Base-by-base conservation (phyloP, 129 eudicot species). In the Pittosporum tobira region DNA sequence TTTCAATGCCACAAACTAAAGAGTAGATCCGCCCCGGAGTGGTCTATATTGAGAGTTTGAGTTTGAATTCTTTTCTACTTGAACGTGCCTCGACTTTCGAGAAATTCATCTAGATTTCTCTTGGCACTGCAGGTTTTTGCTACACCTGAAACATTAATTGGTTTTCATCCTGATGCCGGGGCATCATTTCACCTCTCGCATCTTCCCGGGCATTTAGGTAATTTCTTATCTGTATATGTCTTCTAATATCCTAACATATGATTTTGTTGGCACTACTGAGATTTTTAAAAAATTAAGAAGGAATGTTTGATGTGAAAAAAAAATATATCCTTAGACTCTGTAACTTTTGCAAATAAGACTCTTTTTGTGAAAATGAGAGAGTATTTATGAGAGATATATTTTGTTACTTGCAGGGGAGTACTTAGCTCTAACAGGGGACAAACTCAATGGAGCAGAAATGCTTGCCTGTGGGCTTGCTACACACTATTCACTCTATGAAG, bases 91-190 rank as follows among this genome's bases (percentile, higher is more conserved):
- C 27, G 8, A 20, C 48, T n/a, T 37, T 29, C 13, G 24, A n/a
- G 49, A 25, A 27, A 47, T 24, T 42, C 46, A 49, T 28, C 58
- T 69, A 5, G 16, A 10, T 37, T 52, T 49, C 4, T 64, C 38
- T 26, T 43, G 2, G 15, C 48, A n/a, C 42, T 79, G 67, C 85
- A 89, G 97, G 68, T 76, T 63, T 88, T 89, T 77, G 93, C 97
- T 42, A 89, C 78, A 24, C 93, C 95, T n/a, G 97, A 89, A 79
- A 79, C 93, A 40, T 64, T 84, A 69, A 85, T 89, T 65, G 97
- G 97, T 62, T 82, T 74, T 64, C 97, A 89, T 79, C 94, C 97
- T 20, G 97, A 89, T 71, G 97, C 97, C 51, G 97, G 84, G 11
- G 97, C 97, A 57, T 85, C 97, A 37, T 84, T 85, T 76, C 73